A percentile compares a stretch with the other conserved stretches of the same genome.
These are phyloP conservation scores for Leccinum pellstonianum DNA, from an alignment of 768 basidiomycete genomes.

Conservation along the genomic window DNA sequence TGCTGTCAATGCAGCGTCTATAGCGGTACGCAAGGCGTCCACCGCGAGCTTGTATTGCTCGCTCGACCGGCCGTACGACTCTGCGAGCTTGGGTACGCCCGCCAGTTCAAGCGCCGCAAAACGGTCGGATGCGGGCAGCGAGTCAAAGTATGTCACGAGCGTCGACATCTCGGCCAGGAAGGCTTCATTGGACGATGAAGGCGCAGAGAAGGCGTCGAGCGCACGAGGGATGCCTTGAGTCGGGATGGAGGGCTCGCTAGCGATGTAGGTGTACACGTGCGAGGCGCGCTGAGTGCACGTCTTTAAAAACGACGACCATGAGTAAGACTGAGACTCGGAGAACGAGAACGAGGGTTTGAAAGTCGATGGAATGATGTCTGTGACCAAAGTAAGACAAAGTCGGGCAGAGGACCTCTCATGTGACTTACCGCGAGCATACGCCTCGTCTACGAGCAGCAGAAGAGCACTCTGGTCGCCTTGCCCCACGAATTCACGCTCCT, in stretches of 20 bases:
- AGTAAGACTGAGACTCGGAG: constrained; percentile 29
- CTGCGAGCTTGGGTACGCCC: constrained; percentile 48
- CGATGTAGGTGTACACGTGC: constrained; percentile 56
- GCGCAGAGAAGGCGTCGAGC: constrained; percentile 42
- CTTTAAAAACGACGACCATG: constrained; percentile 51
- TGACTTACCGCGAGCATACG: constrained; percentile 52
- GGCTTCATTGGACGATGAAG: constrained; percentile 38
- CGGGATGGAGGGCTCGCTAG: constrained; percentile 36
- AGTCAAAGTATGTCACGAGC: constrained; percentile 51
- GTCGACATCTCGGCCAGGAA: constrained; percentile 46
- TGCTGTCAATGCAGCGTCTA: constrained; percentile 41
- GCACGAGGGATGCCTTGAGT: constrained; percentile 32
- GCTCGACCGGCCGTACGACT: constrained; percentile 48
- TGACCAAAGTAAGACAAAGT: constrained; percentile 4
- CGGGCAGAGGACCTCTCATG: background rate
- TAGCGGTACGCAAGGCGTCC: constrained; percentile 44
- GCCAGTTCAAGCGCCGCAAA: constrained; percentile 67
- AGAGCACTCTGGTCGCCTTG: constrained; percentile 50
- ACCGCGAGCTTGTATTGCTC: constrained; percentile 52
- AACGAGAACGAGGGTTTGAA: constrained; percentile 49
- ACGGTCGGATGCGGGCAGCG: constrained; percentile 32
- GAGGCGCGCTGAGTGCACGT: constrained; percentile 59
- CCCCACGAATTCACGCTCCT: constrained; percentile 55
- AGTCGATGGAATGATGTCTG: constrained; percentile 59
- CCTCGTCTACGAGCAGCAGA: constrained; percentile 55